Percentiles rank a stretch among this genome's conserved stretches.
Conservation (phyloP, 257 asterid species). For the Primulina tabacum region DNA sequence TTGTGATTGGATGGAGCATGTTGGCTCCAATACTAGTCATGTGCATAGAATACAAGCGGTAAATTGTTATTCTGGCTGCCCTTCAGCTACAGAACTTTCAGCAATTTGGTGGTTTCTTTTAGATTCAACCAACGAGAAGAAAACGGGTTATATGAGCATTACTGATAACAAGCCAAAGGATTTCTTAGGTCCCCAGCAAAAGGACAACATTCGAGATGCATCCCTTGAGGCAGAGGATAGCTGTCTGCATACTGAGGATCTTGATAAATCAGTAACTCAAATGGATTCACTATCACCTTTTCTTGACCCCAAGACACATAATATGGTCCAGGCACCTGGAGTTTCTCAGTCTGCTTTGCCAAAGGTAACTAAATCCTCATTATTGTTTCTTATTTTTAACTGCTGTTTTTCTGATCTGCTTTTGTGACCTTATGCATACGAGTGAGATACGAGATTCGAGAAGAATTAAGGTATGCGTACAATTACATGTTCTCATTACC, state of each 20-base stretch:
- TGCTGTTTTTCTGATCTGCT: background rate
- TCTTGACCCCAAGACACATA: conserved; percentile 29
- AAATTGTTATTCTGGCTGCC: conserved; percentile 76
- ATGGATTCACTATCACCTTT: conserved; percentile 37
- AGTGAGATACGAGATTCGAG: background rate
- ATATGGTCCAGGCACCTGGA: conserved; percentile 35
- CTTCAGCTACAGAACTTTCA: conserved; percentile 79
- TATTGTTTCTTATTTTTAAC: background rate
- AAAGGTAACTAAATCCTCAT: conserved; percentile 39
- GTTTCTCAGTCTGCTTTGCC: conserved; percentile 40
- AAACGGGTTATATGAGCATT: conserved; percentile 54
- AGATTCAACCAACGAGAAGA: conserved; percentile 52
- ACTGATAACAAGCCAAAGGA: conserved; percentile 33
- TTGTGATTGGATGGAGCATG: conserved; percentile 78
- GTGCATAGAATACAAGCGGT: conserved; percentile 63
- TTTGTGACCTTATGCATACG: conserved; percentile 1
- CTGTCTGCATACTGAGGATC: conserved; percentile 28
- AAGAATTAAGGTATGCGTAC: background rate
- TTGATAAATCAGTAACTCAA: conserved; percentile 33
- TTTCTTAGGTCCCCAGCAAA: conserved; percentile 32
- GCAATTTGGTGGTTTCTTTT: conserved; percentile 64
- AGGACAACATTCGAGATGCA: conserved; percentile 30
- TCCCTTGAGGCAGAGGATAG: conserved; percentile 27
- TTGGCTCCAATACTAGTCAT: conserved; percentile 36
- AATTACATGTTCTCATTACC: conserved; percentile 14